These are phyloP conservation scores for Colletotrichum sp. DNA, from an alignment of 2,329 filamentous ascomycete genomes.

Conservation along the genomic window DNA sequence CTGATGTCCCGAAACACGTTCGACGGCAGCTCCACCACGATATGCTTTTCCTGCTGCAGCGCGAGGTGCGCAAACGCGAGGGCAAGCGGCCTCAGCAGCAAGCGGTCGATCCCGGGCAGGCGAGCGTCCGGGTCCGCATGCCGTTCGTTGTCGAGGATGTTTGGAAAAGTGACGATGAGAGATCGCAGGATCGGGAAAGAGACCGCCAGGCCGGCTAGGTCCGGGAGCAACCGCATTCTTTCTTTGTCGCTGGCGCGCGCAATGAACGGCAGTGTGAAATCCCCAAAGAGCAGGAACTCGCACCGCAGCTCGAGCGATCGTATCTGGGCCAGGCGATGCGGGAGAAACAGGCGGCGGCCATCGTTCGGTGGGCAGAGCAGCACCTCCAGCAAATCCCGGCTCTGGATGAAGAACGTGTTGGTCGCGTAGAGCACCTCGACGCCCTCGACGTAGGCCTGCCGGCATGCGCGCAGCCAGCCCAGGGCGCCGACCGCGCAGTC, in stretches of 20 bases:
- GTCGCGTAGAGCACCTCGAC: slow-evolving; percentile 32
- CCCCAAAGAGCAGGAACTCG: slow-evolving; percentile 23
- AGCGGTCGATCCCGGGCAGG: background rate
- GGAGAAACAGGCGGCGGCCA: slow-evolving; percentile 18
- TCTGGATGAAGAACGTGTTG: slow-evolving; percentile 29
- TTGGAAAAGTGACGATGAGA: background rate
- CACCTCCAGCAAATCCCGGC: slow-evolving; percentile 23
- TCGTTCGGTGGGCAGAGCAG: slow-evolving; percentile 7
- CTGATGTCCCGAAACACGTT: background rate
- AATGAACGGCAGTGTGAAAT: background rate
- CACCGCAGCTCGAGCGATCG: slow-evolving; percentile 28
- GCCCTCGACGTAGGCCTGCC: slow-evolving; percentile 34
- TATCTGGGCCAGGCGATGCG: slow-evolving; percentile 25
- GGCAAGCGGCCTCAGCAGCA: background rate
- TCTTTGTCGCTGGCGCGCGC: background rate
- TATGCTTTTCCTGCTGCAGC: background rate
- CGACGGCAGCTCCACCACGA: background rate
- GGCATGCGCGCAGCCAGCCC: slow-evolving; percentile 34
- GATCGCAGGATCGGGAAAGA: background rate
- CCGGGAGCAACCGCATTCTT: background rate
- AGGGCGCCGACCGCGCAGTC: slow-evolving; percentile 28
- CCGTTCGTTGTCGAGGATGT: background rate
- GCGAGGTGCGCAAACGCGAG: background rate
- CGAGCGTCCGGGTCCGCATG: background rate
- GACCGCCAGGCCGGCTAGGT: background rate